These are phyloP conservation scores for Dactylis glomerata DNA, from an alignment of 176 grass and related monocot genomes.

Conservation along the genomic window DNA sequence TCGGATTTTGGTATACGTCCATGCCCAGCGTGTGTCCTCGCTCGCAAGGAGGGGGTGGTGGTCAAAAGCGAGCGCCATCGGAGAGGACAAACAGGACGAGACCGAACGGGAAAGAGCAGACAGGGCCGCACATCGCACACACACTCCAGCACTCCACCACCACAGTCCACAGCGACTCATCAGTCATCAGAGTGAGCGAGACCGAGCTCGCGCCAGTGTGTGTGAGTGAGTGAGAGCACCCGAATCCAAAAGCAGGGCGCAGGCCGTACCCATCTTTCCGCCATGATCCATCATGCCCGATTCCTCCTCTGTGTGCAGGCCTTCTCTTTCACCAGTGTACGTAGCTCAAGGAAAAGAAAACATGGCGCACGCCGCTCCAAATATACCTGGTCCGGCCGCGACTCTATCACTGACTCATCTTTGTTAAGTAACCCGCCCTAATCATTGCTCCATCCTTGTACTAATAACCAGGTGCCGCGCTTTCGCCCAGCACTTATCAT, in stretches of 20 bases:
- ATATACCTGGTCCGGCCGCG: conserved; percentile 32
- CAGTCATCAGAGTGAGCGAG: background rate
- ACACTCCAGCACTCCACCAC: background rate
- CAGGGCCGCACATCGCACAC: background rate
- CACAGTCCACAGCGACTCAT: background rate
- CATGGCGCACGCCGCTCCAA: conserved; percentile 28
- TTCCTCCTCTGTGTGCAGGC: background rate
- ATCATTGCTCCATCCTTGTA: conserved; percentile 4
- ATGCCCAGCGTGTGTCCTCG: too few relatives aligned
- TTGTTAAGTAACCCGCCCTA: background rate
- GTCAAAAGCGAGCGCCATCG: conserved; percentile 25
- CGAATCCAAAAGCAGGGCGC: background rate
- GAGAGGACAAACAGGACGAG: background rate
- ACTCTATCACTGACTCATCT: background rate
- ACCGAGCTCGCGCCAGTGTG: background rate
- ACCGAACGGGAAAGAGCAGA: conserved; percentile 24
- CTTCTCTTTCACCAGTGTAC: background rate
- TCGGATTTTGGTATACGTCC: too few relatives aligned
- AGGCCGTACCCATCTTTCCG: conserved; percentile 28
- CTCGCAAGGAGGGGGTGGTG: background rate
- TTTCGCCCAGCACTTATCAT: conserved; percentile 32
- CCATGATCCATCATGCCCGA: conserved; percentile 25
- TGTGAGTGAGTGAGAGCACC: background rate
- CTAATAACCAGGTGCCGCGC: background rate
- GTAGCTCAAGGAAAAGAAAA: conserved; percentile 4